A percentile compares a stretch with the other conserved stretches of the same genome.
These are phyloP conservation scores for Xylaria telfairii DNA, from an alignment of 495 filamentous ascomycete genomes.

Conservation along the genomic window DNA sequence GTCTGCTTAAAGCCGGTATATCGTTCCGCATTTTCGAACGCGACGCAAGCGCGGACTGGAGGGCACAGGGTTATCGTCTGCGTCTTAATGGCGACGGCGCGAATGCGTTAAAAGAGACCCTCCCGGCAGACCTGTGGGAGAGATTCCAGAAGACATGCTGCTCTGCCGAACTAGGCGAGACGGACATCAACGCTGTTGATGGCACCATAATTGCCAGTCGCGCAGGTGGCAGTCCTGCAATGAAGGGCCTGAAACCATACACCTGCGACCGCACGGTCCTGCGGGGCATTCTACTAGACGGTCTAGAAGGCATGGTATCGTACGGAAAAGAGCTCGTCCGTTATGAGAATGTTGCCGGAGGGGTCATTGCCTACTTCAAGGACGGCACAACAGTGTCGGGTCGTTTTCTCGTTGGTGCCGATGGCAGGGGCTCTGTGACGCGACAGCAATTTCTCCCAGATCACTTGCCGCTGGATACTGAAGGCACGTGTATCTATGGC, in stretches of 20 bases:
- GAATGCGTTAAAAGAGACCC: slow-evolving; percentile 9
- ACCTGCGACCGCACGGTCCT: slow-evolving; percentile 61
- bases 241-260: slow-evolving; percentile 60
- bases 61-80: slow-evolving; percentile 7
- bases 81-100: slow-evolving; percentile 9
- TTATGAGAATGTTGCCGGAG: slow-evolving; percentile 27
- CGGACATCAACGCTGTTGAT: slow-evolving; percentile 2
- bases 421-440: not conserved
- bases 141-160: slow-evolving; percentile 8
- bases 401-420: slow-evolving; percentile 12
- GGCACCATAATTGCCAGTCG: slow-evolving; percentile 44
- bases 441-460: slow-evolving; percentile 4
- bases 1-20: slow-evolving; percentile 50
- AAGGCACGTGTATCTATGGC: slow-evolving; percentile 11
- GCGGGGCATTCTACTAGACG: slow-evolving; percentile 54
- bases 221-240: slow-evolving; percentile 52
- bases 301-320: slow-evolving; percentile 35
- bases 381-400: slow-evolving; percentile 32
- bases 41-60: slow-evolving; percentile 43
- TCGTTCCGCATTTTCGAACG: slow-evolving; percentile 62
- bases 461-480: not conserved
- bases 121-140: not conserved
- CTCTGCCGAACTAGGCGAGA: slow-evolving; percentile 6
- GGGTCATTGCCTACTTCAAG: slow-evolving; percentile 36
- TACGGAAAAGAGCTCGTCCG: not conserved